Evolutionary conservation across 2,329 filamentous ascomycete species (phyloP), one percentile per base, ranked within the genome.

Genomic region (Penicillium sp.): DNA sequence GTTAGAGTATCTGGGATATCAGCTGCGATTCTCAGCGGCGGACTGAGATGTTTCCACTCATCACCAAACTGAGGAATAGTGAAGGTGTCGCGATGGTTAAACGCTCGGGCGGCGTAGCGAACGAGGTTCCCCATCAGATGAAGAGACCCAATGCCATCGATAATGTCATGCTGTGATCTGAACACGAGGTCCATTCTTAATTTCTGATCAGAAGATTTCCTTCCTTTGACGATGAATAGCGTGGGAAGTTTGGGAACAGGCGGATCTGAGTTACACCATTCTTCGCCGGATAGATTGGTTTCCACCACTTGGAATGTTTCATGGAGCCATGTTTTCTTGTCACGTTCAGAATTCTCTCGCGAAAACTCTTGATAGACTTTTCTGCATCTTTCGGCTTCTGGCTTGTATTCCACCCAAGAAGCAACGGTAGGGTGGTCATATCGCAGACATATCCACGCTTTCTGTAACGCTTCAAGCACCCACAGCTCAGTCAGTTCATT

Each of bases 221-320:
- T 5, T 45, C 14, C 26, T 28, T 57, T 60, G 19, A 68, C 36
- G n/a, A 68, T 23, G 40, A 65, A 66, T 4, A 68, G 16, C 5
- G 66, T 67, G 2, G 66, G 62, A 11, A 64, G 24, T 8, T 37
- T 42, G 1, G 66, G 66, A 1, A 63, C 62, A 3, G 63, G 63
- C 1, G 64, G 64, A 46, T 68, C 63, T 2, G 49, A 54, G 46
- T 67, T 68, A 31, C 64, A 67, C 63, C 63, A 68, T 21, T 68
- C 59, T 8, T 57, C 43, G 0, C 62, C 63, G 3, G 61, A 58
- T 8, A 56, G 39, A 8, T 39, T 29, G 11, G 40, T 55, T 3
- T 55, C 39, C 2, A 66, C 49, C 3, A 60, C 29, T 9, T 33
- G 52, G 18, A 68, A 62, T 0, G 64, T 67, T 1, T 39, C 14